Base-by-base conservation (phyloP, 2,329 filamentous ascomycete species). In the Hymenoscyphus linearis region DNA sequence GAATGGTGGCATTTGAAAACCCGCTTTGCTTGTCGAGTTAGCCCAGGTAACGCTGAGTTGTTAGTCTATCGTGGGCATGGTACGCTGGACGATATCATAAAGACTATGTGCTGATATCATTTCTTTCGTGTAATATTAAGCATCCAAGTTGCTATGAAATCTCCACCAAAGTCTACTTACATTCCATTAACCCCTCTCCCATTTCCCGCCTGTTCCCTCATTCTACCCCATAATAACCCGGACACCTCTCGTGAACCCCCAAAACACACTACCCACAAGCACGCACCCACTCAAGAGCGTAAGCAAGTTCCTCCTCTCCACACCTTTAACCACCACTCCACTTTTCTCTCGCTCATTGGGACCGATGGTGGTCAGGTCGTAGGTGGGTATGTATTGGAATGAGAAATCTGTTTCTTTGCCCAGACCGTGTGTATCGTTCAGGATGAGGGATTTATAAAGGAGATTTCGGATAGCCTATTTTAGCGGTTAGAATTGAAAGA, bases 321-420 rank as follows among this genome's bases (percentile, higher is more conserved):
- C 70, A 16, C 73, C 73, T 4, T 72, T 70, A 40, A 69, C 68
- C 13, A 65, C 25, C 25, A 54, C 10, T 12, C 31, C 34, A 31
- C 25, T 44, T 26, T 40, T 54, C 47, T 52, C 27, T 35, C 13
- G 6, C 14, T 27, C 25, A 2, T 25, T 18, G 10, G 50, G 34
- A n/a, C 27, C 53, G 16, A 16, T 13, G 2, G 73, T 79, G 14
- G 75, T 77, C 9, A 67, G 69, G 22, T 75, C 71, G 56, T 80
- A 79, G 65, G 82, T 76, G 0, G 88, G 87, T 10, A 88, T 77
- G 69, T 88, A 89, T 70, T 91, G 88, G 74, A 92, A 88, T 22
- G 87, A 83, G 69, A 91, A 92, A 9, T 76, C 78, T 1, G 82
- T 84, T 68, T 86, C 80, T 54, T 81, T 77, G 0, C 87, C 84